Evolutionary conservation across 176 grass and related monocot genomes (phyloP).

Genomic region (Oryza coarctata): DNA sequence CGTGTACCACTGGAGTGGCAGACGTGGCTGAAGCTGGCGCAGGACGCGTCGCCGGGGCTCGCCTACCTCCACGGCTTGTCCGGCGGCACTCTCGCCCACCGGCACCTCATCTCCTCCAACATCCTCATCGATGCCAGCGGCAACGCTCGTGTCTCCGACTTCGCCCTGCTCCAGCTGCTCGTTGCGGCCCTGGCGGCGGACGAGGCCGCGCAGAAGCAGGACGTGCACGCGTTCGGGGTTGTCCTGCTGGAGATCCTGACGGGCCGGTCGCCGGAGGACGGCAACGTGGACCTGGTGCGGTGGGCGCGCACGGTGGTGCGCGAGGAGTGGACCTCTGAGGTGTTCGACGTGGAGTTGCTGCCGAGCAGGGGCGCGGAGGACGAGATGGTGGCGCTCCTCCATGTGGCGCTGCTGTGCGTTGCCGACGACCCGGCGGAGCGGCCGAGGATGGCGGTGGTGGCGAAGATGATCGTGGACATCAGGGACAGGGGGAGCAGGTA

Average conservation of each 20-base stretch:
- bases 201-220: slow-evolving; percentile 42
- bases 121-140: slow-evolving; percentile 62
- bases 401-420: slow-evolving; percentile 86
- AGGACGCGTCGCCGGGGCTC: slow-evolving; percentile 76
- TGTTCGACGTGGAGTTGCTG: slow-evolving; percentile 84
- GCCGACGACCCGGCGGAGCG: slow-evolving; percentile 47
- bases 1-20: slow-evolving; percentile 68
- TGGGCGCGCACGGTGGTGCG: slow-evolving; percentile 62
- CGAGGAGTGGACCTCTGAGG: slow-evolving; percentile 73
- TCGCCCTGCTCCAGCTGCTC: slow-evolving; percentile 69
- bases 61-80: slow-evolving; percentile 66
- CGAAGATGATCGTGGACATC: slow-evolving; percentile 94
- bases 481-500: slow-evolving; percentile 68
- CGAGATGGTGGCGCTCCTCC: slow-evolving; percentile 86
- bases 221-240: slow-evolving; percentile 72
- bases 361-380: slow-evolving; percentile 60
- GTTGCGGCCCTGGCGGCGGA: neutral
- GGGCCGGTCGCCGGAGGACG: slow-evolving; percentile 46
- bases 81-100: slow-evolving; percentile 54
- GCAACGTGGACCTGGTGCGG: slow-evolving; percentile 44
- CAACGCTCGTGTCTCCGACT: slow-evolving; percentile 66
- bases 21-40: slow-evolving; percentile 73
- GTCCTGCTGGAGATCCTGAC: slow-evolving; percentile 80
- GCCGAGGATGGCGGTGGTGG: slow-evolving; percentile 77
- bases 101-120: slow-evolving; percentile 84